Conservation (phyloP, 306 rosid genomes). For the Calophaca sinica region DNA sequence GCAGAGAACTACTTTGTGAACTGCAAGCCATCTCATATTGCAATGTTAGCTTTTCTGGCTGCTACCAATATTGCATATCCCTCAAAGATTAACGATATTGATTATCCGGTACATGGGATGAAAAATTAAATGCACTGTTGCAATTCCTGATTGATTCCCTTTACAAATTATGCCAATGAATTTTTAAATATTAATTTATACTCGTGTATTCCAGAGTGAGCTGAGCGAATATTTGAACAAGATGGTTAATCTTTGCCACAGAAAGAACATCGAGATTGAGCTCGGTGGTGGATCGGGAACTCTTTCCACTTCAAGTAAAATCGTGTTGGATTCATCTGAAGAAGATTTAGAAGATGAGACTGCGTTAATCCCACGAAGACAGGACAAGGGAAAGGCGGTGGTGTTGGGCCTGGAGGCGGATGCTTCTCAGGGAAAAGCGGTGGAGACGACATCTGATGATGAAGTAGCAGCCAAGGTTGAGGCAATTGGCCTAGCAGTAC, state of each 20-base stretch:
- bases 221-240: neutral
- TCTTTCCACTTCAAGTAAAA: too few species aligned
- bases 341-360: neutral
- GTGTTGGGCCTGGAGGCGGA: too few species aligned
- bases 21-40: conserved; percentile 27
- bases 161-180: neutral
- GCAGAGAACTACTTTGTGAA: neutral
- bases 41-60: conserved; percentile 34
- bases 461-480: neutral
- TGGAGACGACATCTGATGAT: neutral
- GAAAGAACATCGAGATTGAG: neutral
- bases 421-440: neutral
- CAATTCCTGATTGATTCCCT: neutral
- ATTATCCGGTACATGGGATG: neutral
- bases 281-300: neutral
- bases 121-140: neutral
- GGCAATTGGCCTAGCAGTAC: neutral
- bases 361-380: neutral
- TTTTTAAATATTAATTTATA: neutral
- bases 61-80: conserved; percentile 23
- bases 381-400: neutral
- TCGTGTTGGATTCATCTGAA: neutral
- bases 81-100: neutral
- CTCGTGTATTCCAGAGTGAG: neutral
- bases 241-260: neutral